Conservation (phyloP, 1,284 basidiomycete genomes). For the Pseudozyma thailandica region DNA sequence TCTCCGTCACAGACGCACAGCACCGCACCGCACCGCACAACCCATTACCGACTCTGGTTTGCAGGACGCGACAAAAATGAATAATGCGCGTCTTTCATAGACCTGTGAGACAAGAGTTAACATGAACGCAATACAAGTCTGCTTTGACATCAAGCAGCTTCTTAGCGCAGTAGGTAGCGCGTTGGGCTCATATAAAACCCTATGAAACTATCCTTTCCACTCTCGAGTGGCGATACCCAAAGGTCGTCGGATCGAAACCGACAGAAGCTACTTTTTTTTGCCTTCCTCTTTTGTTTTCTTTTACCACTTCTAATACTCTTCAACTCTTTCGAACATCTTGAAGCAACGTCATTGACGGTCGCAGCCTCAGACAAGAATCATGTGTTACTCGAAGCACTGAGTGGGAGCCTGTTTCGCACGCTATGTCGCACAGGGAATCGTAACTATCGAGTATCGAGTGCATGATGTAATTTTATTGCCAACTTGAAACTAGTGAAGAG, state of each 20-base stretch:
- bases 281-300: conserved; percentile 14
- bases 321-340: too few relatives aligned
- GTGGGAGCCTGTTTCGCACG: neutral
- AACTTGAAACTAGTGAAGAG: too few relatives aligned
- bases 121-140: neutral
- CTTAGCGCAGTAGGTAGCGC: conserved; percentile 50
- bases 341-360: too few relatives aligned
- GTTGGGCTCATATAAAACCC: conserved; percentile 46
- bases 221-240: conserved; percentile 43
- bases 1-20: too few relatives aligned
- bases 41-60: too few relatives aligned
- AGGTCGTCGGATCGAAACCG: conserved; percentile 60
- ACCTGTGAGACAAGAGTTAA: too few relatives aligned
- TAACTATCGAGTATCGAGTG: neutral
- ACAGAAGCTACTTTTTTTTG: conserved; percentile 54
- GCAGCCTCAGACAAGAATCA: too few relatives aligned
- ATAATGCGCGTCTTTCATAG: too few relatives aligned
- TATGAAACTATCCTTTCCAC: conserved; percentile 30
- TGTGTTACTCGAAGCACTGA: too few relatives aligned
- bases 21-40: too few relatives aligned
- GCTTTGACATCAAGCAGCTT: conserved; percentile 12
- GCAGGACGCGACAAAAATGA: too few relatives aligned
- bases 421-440: neutral
- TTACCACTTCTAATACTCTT: too few relatives aligned
- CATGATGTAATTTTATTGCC: neutral